Base-by-base conservation (phyloP, 768 basidiomycete species). In the Vararia minispora region DNA sequence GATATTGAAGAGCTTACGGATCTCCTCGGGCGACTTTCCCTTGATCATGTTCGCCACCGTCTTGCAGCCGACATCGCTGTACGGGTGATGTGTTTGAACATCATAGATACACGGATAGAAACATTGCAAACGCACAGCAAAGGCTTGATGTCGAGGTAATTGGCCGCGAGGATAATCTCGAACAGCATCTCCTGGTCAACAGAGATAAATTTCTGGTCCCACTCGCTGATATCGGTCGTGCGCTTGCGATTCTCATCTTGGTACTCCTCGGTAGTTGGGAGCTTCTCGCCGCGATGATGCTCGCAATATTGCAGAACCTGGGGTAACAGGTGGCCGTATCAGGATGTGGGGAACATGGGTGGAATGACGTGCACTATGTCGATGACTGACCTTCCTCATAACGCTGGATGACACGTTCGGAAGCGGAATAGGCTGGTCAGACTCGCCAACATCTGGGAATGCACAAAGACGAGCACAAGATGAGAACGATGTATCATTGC, bases 41-140 rank as follows among this genome's bases (percentile, higher is more conserved):
- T 99, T 98, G 74, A 99, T 98, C 95, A 98, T 99, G 72, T 98
- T 98, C 11, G 95, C 95, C 4, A 95, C 92, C 3, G 90, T 95
- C 71, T 95, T 94, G 76, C 92, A 95, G 1, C 92, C 92, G 42
- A 95, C 89, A 55, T 95, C 92, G 49, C 90, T 94, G 48, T 26
- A 21, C 2, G 22, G 25, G 6, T 12, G 8, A 22, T 12, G 14
- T 39, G 6, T 10, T 13, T 22, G 21, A 23, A 27, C n/a, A 16
- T 22, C 21, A 36, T 43, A 52, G 33, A 17, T 40, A 20, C 8
- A 30, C 34, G 9, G 26, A 24, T 20, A 39, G n/a, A 35, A 21
- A 21, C 13, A 33, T 42, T 24, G 17, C 7, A 23, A 20, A 68
- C 86, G 49, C 53, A 95, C 94, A 98, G 77, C 33, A 98, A 74